A percentile compares a stretch with the other conserved stretches of the same genome.
These are phyloP conservation scores for Blastocystis sp. DNA, from an alignment of 352 stramenopile species.

Conservation along the genomic window DNA sequence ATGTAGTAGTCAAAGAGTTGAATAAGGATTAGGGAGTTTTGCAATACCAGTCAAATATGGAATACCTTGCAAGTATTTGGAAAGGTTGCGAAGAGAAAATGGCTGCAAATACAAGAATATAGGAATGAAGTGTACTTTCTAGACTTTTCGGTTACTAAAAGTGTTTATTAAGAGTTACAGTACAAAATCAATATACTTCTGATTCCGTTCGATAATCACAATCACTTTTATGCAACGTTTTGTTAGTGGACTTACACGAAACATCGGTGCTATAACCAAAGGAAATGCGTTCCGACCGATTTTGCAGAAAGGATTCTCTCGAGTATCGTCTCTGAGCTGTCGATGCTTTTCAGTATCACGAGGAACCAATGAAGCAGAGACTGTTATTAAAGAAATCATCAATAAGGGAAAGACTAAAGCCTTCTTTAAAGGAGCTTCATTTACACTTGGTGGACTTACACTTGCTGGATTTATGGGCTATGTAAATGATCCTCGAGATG, in stretches of 20 bases:
- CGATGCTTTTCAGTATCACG: not conserved
- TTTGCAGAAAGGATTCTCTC: not conserved
- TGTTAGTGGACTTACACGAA: not conserved
- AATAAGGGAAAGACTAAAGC: not conserved
- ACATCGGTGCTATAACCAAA: not conserved
- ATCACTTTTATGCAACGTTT: not conserved
- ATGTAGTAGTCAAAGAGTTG: not conserved
- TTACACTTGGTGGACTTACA: conserved; percentile 17
- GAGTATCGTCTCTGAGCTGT: not conserved
- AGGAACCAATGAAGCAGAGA: not conserved
- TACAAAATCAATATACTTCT: not conserved
- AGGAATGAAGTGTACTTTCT: not conserved
- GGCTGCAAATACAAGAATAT: not conserved
- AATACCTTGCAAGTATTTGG: conserved; percentile 39
- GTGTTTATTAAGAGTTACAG: not conserved
- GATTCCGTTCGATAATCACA: not conserved
- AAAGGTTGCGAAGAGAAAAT: conserved; percentile 55
- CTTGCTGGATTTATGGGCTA: conserved; percentile 21
- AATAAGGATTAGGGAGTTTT: not conserved
- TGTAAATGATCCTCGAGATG: not conserved
- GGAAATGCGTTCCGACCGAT: not conserved
- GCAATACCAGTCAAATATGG: conserved; percentile 28
- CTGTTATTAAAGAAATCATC: not conserved
- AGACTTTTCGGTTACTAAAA: not conserved
- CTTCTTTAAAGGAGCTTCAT: not conserved